Base-by-base conservation (phyloP, 2,329 filamentous ascomycete genomes). In the Sphaerulina vaccinii region DNA sequence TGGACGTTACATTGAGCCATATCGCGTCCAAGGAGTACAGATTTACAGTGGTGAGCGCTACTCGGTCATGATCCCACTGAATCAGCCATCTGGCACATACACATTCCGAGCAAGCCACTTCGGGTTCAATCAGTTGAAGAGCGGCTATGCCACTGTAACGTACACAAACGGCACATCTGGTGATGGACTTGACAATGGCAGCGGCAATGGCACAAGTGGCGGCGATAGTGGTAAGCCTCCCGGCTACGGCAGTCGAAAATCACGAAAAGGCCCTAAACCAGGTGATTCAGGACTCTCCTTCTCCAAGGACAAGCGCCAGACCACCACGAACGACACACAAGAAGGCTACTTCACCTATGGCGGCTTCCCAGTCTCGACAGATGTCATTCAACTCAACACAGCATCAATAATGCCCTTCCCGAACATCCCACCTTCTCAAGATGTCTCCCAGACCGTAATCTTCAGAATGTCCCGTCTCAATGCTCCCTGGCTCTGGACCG, bases 41-140 rank as follows among this genome's bases (percentile, higher is more conserved):
- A 58, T 82, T 3, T 68, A 69, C 55, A 81, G 79, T 53, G 80
- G 79, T 10, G 77, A 79, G 52, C 73, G 80, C 5, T 81, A 76
- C 60, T 79, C 79, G 0, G 69, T 82, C 1, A 62, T 82, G 41
- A 59, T 80, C 53, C 65, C 73, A 51, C 68, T 81, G 5, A 66
- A 75, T 36, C 71, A 74, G 36, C 62, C 59, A 1, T 59, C 73
- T 0, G 77, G 77, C 1, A 69, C 78, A 3, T 56, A 54, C 23
- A 56, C 51, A 3, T 36, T 54, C 38, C 42, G 54, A 13, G 51
- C 46, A 15, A 51, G 42, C 33, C 42, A 56, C 33, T 41, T 47
- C 15, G 45, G 40, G n/a, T 36, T 46, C 19, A 54, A 52, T 22
- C 54, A 56, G 33, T 19, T 56, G 24, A 36, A 54, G 13, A 50